Evolutionary conservation across 1,139 yeast species (phyloP).

Genomic region (Blastobotrys aristatus): DNA sequence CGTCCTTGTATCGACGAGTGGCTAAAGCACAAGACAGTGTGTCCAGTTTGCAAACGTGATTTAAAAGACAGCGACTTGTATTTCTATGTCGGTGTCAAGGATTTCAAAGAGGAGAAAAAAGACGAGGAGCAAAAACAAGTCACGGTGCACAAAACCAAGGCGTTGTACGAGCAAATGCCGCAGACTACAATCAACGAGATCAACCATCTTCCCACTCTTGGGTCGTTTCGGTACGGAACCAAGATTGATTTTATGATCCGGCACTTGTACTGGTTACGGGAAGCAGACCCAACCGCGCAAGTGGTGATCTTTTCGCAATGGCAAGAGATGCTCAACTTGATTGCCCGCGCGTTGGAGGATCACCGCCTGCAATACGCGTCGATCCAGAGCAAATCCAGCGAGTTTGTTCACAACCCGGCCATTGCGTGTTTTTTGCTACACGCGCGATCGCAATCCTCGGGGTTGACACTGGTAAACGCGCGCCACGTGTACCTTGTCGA

Average conservation of each 20-base stretch:
- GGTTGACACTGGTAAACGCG: slow-evolving; percentile 84
- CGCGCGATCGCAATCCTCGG: slow-evolving; percentile 83
- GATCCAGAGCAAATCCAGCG: slow-evolving; percentile 45
- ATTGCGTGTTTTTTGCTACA: slow-evolving; percentile 82
- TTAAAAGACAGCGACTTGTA: slow-evolving; percentile 48
- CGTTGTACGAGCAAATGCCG: slow-evolving; percentile 3
- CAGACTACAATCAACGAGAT: neutral
- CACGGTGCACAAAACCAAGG: neutral
- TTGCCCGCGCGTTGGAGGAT: slow-evolving; percentile 61
- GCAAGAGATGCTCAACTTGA: slow-evolving; percentile 63
- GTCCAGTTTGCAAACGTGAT: slow-evolving; percentile 73
- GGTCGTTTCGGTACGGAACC: slow-evolving; percentile 44
- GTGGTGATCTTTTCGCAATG: slow-evolving; percentile 86
- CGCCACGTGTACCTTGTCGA: slow-evolving; percentile 86
- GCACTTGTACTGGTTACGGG: slow-evolving; percentile 56
- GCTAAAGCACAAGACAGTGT: slow-evolving; percentile 50
- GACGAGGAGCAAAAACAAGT: slow-evolving; percentile 23
- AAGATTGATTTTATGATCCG: slow-evolving; percentile 79
- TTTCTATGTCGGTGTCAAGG: slow-evolving; percentile 37
- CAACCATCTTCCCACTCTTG: neutral
- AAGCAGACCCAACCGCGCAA: slow-evolving; percentile 60
- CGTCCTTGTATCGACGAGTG: slow-evolving; percentile 70
- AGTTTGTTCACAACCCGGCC: slow-evolving; percentile 57
- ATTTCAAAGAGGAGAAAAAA: slow-evolving; percentile 31
- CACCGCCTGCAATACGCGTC: slow-evolving; percentile 48